Base-by-base conservation (phyloP, 2,329 filamentous ascomycete species). In the Aspergillus viridinutans region DNA sequence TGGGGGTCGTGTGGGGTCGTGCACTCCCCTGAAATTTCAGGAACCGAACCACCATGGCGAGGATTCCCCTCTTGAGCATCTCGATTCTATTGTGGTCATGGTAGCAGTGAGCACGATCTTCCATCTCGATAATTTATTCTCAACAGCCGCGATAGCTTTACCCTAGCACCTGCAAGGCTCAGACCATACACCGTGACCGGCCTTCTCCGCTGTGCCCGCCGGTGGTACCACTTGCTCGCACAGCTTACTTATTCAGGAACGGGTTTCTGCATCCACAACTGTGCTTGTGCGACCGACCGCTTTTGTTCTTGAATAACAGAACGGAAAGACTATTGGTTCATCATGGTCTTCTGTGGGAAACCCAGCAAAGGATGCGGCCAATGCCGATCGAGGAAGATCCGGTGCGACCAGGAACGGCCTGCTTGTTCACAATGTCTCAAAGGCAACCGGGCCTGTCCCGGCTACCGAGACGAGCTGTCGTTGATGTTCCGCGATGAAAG, bases 401-500 rank as follows among this genome's bases (percentile, higher is more conserved):
- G 70, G 28, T 88, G 85, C 72, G 85, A 87, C 69, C 85, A 84
- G 67, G 77, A 79, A 49, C 77, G 76, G 43, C 85, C 85, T 4
- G 78, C 83, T 64, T 88, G 85, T 65, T 83, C 83, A 25, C 85
- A 87, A 76, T 87, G 85, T 67, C 74, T 81, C 48, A 82, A 84
- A 43, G 80, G 84, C 49, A 79, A 80, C 65, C 83, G 84, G 69
- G 79, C 76, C 64, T 88, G 85, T 63, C 83, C 84, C 21, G 85
- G 85, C 6, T 87, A 88, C 64, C 79, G 85, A 62, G 84, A 87
- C 61, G 83, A 85, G 69, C 73, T 87, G 35, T 84, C 84, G 32
- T 75, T 87, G 56, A 83, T 87, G 80, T 88, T 88, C 67, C 83
- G 85, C 40, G 84, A 88, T 73, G 84, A 88, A 72, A 87, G 82